Percentiles rank a stretch among this genome's conserved stretches.
phyloP scores from a whole-genome alignment of 305 asterid genomes.

The Ruellia speciosa region DNA sequence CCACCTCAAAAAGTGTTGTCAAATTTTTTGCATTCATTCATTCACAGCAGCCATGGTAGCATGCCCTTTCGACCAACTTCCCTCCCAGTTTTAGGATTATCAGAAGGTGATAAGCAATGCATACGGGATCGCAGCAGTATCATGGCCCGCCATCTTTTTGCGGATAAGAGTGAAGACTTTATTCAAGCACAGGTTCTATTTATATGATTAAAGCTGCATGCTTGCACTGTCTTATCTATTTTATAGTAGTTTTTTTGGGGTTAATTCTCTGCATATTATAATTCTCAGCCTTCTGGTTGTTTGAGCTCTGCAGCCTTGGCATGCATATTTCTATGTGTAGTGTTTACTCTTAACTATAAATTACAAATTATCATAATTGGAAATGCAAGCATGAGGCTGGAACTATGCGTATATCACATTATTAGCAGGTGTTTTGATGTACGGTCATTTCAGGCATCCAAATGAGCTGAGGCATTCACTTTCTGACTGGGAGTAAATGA shows the following conservation, averaged over 20 bases:
- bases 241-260: background rate
- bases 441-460: background rate
- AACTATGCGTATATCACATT: background rate
- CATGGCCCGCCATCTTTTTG: slow-evolving; percentile 98
- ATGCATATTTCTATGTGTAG: background rate
- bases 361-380: background rate
- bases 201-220: slow-evolving; percentile 24
- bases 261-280: background rate
- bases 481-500: no score
- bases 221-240: background rate
- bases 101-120: slow-evolving; percentile 92
- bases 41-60: slow-evolving; percentile 69
- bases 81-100: slow-evolving; percentile 86
- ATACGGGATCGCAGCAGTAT: slow-evolving; percentile 97
- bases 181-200: slow-evolving; percentile 74
- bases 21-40: slow-evolving; percentile 88
- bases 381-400: background rate
- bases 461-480: no score
- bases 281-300: background rate
- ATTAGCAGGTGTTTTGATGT: background rate
- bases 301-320: background rate
- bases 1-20: slow-evolving; percentile 97
- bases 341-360: background rate
- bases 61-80: slow-evolving; percentile 76
- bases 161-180: slow-evolving; percentile 86